Conservation (phyloP, 2,329 filamentous ascomycete genomes). For the Talaromyces sp. region DNA sequence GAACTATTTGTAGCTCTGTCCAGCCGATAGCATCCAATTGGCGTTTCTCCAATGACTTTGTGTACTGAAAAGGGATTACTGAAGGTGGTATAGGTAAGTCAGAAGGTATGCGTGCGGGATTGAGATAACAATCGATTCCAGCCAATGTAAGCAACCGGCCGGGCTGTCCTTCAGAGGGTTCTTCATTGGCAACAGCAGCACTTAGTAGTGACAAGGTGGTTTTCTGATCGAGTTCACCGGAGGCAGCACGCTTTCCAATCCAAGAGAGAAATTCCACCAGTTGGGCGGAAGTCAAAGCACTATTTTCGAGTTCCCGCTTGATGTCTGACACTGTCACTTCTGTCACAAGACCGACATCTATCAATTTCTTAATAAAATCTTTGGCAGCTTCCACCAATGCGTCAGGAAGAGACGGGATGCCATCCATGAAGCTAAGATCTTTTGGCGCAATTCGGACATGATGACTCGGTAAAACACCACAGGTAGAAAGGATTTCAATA, state of each 20-base stretch:
- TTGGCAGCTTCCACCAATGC: conserved; percentile 64
- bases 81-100: conserved; percentile 74
- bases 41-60: conserved; percentile 61
- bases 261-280: conserved; percentile 80
- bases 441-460: conserved; percentile 73
- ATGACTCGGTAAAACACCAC: conserved; percentile 79
- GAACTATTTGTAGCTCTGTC: conserved; percentile 76
- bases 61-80: conserved; percentile 82
- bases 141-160: conserved; percentile 74
- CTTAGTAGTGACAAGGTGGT: conserved; percentile 70
- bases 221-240: conserved; percentile 67
- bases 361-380: conserved; percentile 75
- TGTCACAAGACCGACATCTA: conserved; percentile 80
- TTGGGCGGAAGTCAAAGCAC: conserved; percentile 74
- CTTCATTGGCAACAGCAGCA: conserved; percentile 60
- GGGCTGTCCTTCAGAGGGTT: conserved; percentile 54
- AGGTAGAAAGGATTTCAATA: conserved; percentile 84
- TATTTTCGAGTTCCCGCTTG: conserved; percentile 73
- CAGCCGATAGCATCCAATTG: conserved; percentile 81
- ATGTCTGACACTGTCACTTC: conserved; percentile 86
- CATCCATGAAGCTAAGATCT: conserved; percentile 75
- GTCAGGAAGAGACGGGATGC: conserved; percentile 80
- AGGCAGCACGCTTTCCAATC: conserved; percentile 68
- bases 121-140: conserved; percentile 71
- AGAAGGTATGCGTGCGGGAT: conserved; percentile 73